These are phyloP conservation scores for Mycena leptocephala DNA, from an alignment of 768 basidiomycete genomes.

Conservation along the genomic window DNA sequence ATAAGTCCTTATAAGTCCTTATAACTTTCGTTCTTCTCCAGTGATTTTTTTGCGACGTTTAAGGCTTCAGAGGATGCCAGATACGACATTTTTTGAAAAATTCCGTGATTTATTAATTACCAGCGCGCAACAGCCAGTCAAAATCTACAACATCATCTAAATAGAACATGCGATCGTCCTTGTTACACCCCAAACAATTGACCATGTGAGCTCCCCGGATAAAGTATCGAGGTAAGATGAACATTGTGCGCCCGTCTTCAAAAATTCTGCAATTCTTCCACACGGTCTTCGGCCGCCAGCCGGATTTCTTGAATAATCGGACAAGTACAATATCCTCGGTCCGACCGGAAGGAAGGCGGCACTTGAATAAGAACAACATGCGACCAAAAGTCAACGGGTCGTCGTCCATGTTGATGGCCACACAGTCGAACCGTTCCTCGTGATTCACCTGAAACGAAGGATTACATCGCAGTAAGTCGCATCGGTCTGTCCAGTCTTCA, in stretches of 20 bases:
- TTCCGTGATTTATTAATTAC: neutral
- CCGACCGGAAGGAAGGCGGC: conserved; percentile 6
- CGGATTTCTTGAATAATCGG: conserved; percentile 13
- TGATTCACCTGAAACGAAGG: too few relatives aligned
- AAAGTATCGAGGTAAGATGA: too few relatives aligned
- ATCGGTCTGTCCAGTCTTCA: too few relatives aligned
- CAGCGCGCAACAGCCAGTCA: conserved; percentile 10
- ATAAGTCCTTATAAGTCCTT: neutral
- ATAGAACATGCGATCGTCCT: conserved; percentile 15
- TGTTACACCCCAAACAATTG: too few relatives aligned
- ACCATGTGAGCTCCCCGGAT: too few relatives aligned
- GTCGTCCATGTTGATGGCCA: too few relatives aligned
- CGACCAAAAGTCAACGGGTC: conserved; percentile 7
- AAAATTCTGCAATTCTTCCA: too few relatives aligned
- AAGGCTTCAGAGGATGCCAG: neutral
- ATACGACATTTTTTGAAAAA: too few relatives aligned
- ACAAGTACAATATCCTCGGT: conserved; percentile 13
- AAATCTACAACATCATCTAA: conserved; percentile 10
- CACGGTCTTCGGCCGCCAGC: conserved; percentile 3
- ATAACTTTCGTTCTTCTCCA: neutral
- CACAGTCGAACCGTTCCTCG: too few relatives aligned
- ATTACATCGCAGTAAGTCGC: too few relatives aligned
- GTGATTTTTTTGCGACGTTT: neutral
- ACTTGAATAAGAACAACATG: neutral
- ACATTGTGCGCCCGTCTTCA: too few relatives aligned